phyloP scores from a whole-genome alignment of 1,139 yeast species.

The Waltiozyma sp. region DNA sequence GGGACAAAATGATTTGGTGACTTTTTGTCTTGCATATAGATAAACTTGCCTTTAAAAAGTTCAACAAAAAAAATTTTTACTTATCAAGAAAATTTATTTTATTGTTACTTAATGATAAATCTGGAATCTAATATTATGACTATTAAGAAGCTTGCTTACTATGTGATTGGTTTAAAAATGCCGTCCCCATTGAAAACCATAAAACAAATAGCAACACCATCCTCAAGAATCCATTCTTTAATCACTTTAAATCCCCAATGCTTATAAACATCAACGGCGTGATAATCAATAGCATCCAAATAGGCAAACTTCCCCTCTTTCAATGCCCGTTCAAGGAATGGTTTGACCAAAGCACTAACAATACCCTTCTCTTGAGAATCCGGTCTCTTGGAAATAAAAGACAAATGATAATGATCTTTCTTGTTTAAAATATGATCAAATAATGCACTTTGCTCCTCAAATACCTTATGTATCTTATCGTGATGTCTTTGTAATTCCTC shows the following conservation, averaged over 20 bases:
- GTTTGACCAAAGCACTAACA: constrained; percentile 11
- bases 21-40: no score
- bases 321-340: constrained; percentile 19
- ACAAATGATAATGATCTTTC: constrained; percentile 8
- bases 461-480: background rate
- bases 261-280: constrained; percentile 13
- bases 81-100: no score
- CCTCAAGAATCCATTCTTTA: constrained; percentile 6
- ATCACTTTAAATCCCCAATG: constrained; percentile 12
- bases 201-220: constrained; percentile 4
- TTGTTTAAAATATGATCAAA: constrained; percentile 2
- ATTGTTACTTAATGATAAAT: no score
- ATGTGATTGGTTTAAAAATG: no score
- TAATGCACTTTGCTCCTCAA: background rate
- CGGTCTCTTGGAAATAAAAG: constrained; percentile 11
- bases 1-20: no score
- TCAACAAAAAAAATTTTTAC: no score
- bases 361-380: constrained; percentile 5
- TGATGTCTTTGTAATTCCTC: constrained; percentile 5
- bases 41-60: no score
- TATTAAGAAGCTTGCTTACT: no score
- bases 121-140: no score
- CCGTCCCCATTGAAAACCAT: constrained; percentile 8
- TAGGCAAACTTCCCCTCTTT: constrained; percentile 7
- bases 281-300: constrained; percentile 10